Conservation (phyloP, 2,329 filamentous ascomycete genomes). For the Graphilbum ipis-grandicollis region DNA sequence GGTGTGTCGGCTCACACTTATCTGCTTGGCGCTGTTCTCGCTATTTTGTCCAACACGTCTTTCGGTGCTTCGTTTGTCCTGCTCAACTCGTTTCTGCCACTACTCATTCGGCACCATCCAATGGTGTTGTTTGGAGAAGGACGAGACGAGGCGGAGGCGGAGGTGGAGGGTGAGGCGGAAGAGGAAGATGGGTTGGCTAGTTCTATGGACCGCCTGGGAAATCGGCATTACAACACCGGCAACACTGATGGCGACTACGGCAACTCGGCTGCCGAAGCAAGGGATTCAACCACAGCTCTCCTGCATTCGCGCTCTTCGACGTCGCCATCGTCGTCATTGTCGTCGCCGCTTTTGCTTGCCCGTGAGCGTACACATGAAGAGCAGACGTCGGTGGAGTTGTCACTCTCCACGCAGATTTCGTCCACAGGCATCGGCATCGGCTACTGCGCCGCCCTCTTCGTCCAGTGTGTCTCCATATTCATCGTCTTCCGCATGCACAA, state of each 20-base stretch:
- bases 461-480: constrained; percentile 67
- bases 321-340: not conserved
- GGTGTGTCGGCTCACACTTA: constrained; percentile 61
- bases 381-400: constrained; percentile 48
- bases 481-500: constrained; percentile 58
- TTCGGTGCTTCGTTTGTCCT: constrained; percentile 93
- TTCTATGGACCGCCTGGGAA: too few relatives aligned
- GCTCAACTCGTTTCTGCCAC: constrained; percentile 82
- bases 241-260: too few relatives aligned
- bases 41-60: constrained; percentile 81
- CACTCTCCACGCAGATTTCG: constrained; percentile 77
- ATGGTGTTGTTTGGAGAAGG: constrained; percentile 14
- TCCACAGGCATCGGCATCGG: constrained; percentile 87
- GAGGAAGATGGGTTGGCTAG: too few relatives aligned
- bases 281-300: constrained; percentile 31
- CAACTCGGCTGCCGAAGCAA: too few relatives aligned
- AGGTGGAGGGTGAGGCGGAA: constrained; percentile 1
- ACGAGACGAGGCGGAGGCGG: not conserved
- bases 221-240: too few relatives aligned
- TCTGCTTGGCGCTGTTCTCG: constrained; percentile 63
- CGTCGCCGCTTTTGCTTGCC: not conserved
- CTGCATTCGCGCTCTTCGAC: constrained; percentile 13
- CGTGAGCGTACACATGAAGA: constrained; percentile 18
- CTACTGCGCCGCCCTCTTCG: constrained; percentile 69
- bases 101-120: constrained; percentile 78